A percentile compares a stretch with the other conserved stretches of the same genome.
Evolutionary conservation across 129 eudicot species (phyloP).

Genomic region (Pseudognaphalium luteoalbum): DNA sequence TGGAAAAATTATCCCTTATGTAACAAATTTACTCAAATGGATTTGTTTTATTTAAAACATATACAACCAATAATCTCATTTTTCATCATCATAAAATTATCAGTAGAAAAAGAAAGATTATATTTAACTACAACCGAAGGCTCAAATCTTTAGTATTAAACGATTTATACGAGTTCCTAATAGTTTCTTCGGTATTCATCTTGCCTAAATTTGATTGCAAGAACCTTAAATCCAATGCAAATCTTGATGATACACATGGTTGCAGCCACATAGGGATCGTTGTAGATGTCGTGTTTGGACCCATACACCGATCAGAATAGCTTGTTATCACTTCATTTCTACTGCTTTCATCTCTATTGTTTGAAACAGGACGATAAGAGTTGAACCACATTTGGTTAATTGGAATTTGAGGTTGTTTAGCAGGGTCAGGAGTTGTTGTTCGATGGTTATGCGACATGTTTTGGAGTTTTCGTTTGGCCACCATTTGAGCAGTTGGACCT

Average conservation of each 20-base stretch:
- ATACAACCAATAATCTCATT: neutral
- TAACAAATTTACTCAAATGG: too few relatives aligned
- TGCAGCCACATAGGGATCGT: conserved; percentile 14
- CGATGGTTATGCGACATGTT: conserved; percentile 8
- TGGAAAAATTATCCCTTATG: conserved; percentile 29
- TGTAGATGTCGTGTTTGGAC: conserved; percentile 8
- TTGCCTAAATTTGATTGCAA: conserved; percentile 47
- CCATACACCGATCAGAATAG: conserved; percentile 16
- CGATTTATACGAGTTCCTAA: neutral
- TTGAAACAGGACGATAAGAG: conserved; percentile 3
- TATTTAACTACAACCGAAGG: conserved; percentile 5
- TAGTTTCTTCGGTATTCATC: conserved; percentile 39
- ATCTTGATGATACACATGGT: conserved; percentile 18
- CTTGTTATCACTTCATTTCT: conserved; percentile 4
- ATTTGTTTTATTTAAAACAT: too few relatives aligned
- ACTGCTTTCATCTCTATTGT: conserved; percentile 15
- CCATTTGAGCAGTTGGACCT: conserved; percentile 82
- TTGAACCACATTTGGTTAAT: conserved; percentile 16
- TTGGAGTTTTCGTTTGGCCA: conserved; percentile 62
- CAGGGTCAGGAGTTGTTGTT: neutral
- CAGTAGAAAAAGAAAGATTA: too few relatives aligned
- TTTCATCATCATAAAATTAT: neutral
- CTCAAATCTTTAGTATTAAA: conserved; percentile 23
- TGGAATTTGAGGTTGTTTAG: conserved; percentile 15
- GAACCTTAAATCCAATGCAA: conserved; percentile 47